Percentiles rank a stretch among this genome's conserved stretches.
Conservation (phyloP, 2,329 filamentous ascomycete genomes). For the Fusarium algeriense region DNA sequence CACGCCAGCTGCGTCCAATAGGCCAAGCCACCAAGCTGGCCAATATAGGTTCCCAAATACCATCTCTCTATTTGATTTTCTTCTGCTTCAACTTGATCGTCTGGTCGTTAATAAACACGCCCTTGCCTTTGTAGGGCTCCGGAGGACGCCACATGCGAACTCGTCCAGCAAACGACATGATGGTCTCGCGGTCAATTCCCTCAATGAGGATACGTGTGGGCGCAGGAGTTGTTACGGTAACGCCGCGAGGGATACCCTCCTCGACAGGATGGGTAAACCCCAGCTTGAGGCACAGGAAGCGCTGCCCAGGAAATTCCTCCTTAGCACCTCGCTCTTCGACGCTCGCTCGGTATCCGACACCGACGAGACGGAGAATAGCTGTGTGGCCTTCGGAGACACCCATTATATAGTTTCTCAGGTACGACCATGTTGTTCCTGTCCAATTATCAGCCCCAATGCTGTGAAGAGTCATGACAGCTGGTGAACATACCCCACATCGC, state of each 20-base stretch:
- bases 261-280: constrained; percentile 97
- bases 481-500: constrained; percentile 89
- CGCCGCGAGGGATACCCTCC: constrained; percentile 82
- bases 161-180: constrained; percentile 91
- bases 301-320: constrained; percentile 82
- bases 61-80: constrained; percentile 82
- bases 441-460: constrained; percentile 19
- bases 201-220: constrained; percentile 93
- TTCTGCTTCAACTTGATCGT: constrained; percentile 98
- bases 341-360: constrained; percentile 93
- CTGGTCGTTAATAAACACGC: constrained; percentile 97
- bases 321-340: constrained; percentile 82
- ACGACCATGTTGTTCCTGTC: constrained; percentile 87
- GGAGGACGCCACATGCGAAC: constrained; percentile 91
- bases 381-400: constrained; percentile 98
- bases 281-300: constrained; percentile 93
- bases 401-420: constrained; percentile 89
- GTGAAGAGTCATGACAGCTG: background rate
- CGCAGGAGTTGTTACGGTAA: constrained; percentile 88
- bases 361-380: constrained; percentile 90
- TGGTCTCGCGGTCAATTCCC: constrained; percentile 84
- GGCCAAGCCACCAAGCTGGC: constrained; percentile 28
- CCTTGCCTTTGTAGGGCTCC: constrained; percentile 99
- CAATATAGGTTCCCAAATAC: background rate
- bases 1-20: constrained; percentile 45